phyloP scores from a whole-genome alignment of 495 filamentous ascomycete species.

The Tuber umbilicatum region DNA sequence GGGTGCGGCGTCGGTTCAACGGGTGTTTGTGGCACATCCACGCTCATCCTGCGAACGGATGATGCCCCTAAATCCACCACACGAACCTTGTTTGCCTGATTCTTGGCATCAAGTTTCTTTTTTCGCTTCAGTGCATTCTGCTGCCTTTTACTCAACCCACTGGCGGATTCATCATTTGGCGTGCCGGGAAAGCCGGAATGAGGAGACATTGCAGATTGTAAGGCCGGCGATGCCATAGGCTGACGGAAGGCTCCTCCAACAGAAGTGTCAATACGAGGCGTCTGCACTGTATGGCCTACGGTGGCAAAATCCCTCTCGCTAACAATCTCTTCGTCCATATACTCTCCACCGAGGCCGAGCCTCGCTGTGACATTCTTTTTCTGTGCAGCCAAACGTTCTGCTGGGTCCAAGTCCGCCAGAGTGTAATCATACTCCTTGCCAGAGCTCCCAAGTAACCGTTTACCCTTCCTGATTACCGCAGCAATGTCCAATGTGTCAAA shows the following conservation, averaged over 20 bases:
- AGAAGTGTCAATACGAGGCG: constrained; percentile 42
- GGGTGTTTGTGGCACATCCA: constrained; percentile 47
- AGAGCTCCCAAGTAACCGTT: constrained; percentile 72
- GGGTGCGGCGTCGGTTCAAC: constrained; percentile 59
- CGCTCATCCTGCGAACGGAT: constrained; percentile 60
- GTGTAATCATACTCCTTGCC: constrained; percentile 76
- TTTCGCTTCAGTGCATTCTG: constrained; percentile 91
- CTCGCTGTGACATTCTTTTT: constrained; percentile 80
- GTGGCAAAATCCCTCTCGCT: constrained; percentile 55
- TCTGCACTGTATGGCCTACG: constrained; percentile 40
- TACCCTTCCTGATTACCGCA: constrained; percentile 73
- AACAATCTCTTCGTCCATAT: constrained; percentile 74
- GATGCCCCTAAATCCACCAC: constrained; percentile 62
- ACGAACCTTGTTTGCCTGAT: constrained; percentile 76
- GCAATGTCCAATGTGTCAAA: constrained; percentile 69
- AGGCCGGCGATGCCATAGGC: constrained; percentile 41
- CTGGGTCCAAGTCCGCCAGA: constrained; percentile 72
- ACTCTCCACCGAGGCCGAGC: constrained; percentile 76
- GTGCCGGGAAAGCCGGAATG: constrained; percentile 46
- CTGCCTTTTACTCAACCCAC: constrained; percentile 77
- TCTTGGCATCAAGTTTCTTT: constrained; percentile 73
- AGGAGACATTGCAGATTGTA: constrained; percentile 50
- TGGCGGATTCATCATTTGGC: constrained; percentile 53
- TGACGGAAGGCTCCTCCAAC: constrained; percentile 40
- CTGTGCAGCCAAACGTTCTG: constrained; percentile 70